Conservation (phyloP, 2,329 filamentous ascomycete genomes). For the Colletotrichum spinosum region DNA sequence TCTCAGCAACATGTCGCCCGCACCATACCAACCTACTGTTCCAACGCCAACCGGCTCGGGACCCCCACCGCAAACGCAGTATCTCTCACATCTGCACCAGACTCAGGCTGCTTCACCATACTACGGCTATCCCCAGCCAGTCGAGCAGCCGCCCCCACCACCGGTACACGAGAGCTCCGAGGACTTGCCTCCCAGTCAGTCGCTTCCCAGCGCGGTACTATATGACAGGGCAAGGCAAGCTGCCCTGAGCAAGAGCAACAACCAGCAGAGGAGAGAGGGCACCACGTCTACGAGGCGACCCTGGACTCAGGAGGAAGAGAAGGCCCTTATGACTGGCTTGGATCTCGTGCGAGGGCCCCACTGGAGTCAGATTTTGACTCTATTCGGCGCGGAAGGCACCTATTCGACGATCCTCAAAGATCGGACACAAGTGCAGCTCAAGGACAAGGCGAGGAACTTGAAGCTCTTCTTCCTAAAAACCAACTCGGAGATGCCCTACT, state of each 20-base stretch:
- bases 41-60: conserved; percentile 47
- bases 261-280: conserved; percentile 67
- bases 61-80: conserved; percentile 50
- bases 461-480: conserved; percentile 94
- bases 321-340: conserved; percentile 87
- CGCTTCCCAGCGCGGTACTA: conserved; percentile 64
- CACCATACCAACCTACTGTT: conserved; percentile 56
- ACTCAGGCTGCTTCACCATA: conserved; percentile 41
- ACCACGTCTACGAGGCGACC: conserved; percentile 76
- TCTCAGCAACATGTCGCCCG: conserved; percentile 55
- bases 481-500: conserved; percentile 89
- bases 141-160: conserved; percentile 40
- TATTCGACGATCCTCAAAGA: conserved; percentile 88
- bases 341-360: conserved; percentile 91
- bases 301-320: conserved; percentile 91
- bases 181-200: conserved; percentile 66
- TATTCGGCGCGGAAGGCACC: conserved; percentile 84
- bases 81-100: conserved; percentile 53
- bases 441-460: conserved; percentile 90
- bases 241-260: conserved; percentile 66
- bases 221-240: conserved; percentile 71
- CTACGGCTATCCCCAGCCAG: conserved; percentile 38
- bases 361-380: conserved; percentile 89
- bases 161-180: conserved; percentile 49
- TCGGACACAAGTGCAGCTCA: conserved; percentile 89